Percentiles rank a stretch among this genome's conserved stretches.
Evolutionary conservation across 2,329 filamentous ascomycete genomes (phyloP).

Genomic region (Teratosphaeria gauchensis): DNA sequence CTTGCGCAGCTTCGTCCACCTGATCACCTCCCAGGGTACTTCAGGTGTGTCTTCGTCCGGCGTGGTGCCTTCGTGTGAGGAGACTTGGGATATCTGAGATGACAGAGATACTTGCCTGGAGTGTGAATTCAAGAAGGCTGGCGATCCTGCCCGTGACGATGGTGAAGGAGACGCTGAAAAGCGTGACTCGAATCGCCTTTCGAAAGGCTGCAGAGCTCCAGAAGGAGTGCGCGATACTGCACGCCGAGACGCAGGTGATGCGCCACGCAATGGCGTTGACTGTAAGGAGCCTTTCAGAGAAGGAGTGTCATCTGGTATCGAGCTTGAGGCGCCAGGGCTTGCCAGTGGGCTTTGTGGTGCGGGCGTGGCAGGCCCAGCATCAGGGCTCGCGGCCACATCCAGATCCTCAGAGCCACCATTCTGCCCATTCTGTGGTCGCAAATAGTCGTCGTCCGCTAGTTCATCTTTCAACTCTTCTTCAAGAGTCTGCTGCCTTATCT

Average conservation of each 20-base stretch:
- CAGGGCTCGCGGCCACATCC: slow-evolving; percentile 5
- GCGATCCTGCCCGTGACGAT: slow-evolving; percentile 63
- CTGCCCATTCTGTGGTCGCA: neutral
- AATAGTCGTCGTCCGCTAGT: slow-evolving; percentile 3
- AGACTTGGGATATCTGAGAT: slow-evolving; percentile 51
- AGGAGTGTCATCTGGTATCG: slow-evolving; percentile 72
- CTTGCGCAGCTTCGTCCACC: slow-evolving; percentile 90
- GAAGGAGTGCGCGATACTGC: slow-evolving; percentile 61
- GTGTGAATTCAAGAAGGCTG: slow-evolving; percentile 64
- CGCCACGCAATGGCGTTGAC: slow-evolving; percentile 62
- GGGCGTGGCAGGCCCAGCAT: slow-evolving; percentile 16
- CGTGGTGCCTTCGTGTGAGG: slow-evolving; percentile 52
- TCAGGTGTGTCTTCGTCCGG: slow-evolving; percentile 42
- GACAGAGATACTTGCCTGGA: slow-evolving; percentile 53
- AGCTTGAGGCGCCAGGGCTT: slow-evolving; percentile 63
- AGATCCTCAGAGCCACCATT: slow-evolving; percentile 11
- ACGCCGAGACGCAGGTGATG: slow-evolving; percentile 50
- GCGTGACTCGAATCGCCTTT: slow-evolving; percentile 85
- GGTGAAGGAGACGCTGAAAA: slow-evolving; percentile 54
- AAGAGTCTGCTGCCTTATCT: slow-evolving; percentile 7
- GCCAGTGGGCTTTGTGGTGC: slow-evolving; percentile 30
- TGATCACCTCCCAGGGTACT: slow-evolving; percentile 90
- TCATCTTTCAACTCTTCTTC: slow-evolving; percentile 8
- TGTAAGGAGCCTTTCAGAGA: slow-evolving; percentile 58
- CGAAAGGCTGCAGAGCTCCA: slow-evolving; percentile 83